Evolutionary conservation across 2,329 filamentous ascomycete genomes (phyloP).

Genomic region (Aspergillus phoenicis): DNA sequence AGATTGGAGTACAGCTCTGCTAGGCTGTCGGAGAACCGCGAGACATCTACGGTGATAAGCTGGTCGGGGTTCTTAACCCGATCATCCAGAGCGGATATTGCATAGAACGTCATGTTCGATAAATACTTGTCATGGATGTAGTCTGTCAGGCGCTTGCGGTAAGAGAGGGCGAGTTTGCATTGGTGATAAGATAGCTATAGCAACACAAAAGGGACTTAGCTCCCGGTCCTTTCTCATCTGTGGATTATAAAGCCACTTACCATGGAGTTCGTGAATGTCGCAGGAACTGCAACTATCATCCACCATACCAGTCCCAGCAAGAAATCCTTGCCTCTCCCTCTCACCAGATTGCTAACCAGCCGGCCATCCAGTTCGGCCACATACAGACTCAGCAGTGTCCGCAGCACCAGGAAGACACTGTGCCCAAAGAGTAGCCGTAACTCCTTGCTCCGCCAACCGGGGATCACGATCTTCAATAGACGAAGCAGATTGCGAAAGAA

Average conservation of each 20-base stretch:
- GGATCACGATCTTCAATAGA: constrained; percentile 83
- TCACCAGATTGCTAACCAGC: constrained; percentile 87
- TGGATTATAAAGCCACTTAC: constrained; percentile 53
- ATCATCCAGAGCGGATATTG: constrained; percentile 90
- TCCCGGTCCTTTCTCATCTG: background rate
- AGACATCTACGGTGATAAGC: constrained; percentile 93
- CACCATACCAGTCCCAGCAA: constrained; percentile 89
- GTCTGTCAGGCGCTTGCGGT: constrained; percentile 89
- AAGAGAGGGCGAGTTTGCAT: constrained; percentile 88
- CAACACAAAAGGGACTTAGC: background rate
- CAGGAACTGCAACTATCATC: constrained; percentile 96
- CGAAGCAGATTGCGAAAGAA: constrained; percentile 76
- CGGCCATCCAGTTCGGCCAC: constrained; percentile 94
- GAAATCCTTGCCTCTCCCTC: constrained; percentile 89
- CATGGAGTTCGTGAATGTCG: constrained; percentile 99
- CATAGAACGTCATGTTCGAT: constrained; percentile 97
- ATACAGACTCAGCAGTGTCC: constrained; percentile 91
- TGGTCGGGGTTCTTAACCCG: constrained; percentile 98
- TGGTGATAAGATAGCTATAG: constrained; percentile 91
- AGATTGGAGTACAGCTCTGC: constrained; percentile 96
- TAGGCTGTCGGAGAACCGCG: constrained; percentile 92
- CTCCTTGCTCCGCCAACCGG: constrained; percentile 87
- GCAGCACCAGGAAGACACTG: constrained; percentile 85
- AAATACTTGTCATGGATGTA: constrained; percentile 95
- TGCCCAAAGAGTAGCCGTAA: constrained; percentile 83